Evolutionary conservation across 1,284 basidiomycete genomes (phyloP).

Genomic region (Lentinula novae-zelandiae): DNA sequence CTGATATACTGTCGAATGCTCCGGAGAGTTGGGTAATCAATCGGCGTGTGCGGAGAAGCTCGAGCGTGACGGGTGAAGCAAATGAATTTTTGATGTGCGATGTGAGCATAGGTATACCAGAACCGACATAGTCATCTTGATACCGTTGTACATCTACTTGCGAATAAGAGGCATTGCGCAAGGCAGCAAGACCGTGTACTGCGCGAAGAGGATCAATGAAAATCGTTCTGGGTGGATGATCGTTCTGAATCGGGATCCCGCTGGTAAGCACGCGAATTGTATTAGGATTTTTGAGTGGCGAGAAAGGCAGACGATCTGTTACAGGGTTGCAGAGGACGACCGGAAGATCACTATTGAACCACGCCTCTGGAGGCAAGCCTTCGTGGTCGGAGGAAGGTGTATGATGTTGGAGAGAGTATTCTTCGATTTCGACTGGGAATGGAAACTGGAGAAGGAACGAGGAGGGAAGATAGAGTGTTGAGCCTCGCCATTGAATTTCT

Average conservation of each 20-base stretch:
- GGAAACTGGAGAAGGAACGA: slow-evolving; percentile 8
- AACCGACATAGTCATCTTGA: slow-evolving; percentile 57
- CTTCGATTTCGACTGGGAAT: slow-evolving; percentile 1
- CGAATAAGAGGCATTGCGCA: slow-evolving; percentile 43
- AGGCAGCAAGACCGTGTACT: slow-evolving; percentile 41
- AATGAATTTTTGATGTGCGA: slow-evolving; percentile 32
- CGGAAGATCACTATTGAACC: slow-evolving; percentile 54
- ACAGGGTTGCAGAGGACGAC: slow-evolving; percentile 58
- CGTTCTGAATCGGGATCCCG: slow-evolving; percentile 19
- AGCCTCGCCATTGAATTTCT: not conserved
- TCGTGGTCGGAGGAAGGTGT: slow-evolving; percentile 14
- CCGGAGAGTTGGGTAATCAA: slow-evolving; percentile 18
- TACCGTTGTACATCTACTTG: slow-evolving; percentile 53
- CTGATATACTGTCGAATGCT: not conserved
- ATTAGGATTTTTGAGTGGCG: slow-evolving; percentile 38
- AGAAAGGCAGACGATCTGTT: slow-evolving; percentile 37
- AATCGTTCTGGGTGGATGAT: slow-evolving; percentile 24
- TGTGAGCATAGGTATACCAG: slow-evolving; percentile 48
- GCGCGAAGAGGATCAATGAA: slow-evolving; percentile 57
- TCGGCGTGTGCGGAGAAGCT: slow-evolving; percentile 30
- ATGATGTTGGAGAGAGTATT: not conserved
- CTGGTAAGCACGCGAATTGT: slow-evolving; percentile 49
- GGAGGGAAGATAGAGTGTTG: slow-evolving; percentile 4
- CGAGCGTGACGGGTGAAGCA: slow-evolving; percentile 30
- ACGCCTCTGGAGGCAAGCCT: slow-evolving; percentile 20